These are phyloP conservation scores for Chytriomyces confervae DNA, from an alignment of 192 early-diverging fungal species.

Conservation along the genomic window DNA sequence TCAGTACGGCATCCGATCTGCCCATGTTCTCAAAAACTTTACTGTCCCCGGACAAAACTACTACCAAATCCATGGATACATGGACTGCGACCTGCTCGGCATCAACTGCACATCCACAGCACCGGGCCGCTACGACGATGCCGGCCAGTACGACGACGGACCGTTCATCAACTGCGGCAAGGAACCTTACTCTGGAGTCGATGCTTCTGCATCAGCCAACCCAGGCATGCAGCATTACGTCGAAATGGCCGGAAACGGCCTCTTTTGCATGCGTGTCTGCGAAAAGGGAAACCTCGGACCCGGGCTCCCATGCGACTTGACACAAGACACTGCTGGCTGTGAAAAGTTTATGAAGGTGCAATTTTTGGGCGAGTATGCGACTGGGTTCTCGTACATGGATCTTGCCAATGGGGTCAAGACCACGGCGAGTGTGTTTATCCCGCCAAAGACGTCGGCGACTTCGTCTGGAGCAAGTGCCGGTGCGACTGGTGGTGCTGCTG, in stretches of 20 bases:
- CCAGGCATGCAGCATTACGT: slow-evolving; percentile 31
- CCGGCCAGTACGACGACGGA: slow-evolving; percentile 39
- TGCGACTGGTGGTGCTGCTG: neutral
- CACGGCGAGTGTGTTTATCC: neutral
- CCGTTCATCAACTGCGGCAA: slow-evolving; percentile 41
- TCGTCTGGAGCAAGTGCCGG: neutral
- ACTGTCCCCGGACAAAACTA: slow-evolving; percentile 19
- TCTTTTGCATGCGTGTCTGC: slow-evolving; percentile 47
- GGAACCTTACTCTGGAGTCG: slow-evolving; percentile 46
- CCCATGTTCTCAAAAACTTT: slow-evolving; percentile 34
- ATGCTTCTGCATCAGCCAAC: slow-evolving; percentile 2
- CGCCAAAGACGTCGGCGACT: slow-evolving; percentile 4
- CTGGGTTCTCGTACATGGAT: slow-evolving; percentile 18
- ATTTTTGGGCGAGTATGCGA: neutral
- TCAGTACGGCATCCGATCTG: slow-evolving; percentile 28
- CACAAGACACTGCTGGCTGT: slow-evolving; percentile 21
- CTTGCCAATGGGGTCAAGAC: neutral
- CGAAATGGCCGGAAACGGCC: slow-evolving; percentile 42
- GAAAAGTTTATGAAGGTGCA: slow-evolving; percentile 5
- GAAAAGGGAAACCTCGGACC: neutral
- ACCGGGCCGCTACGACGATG: slow-evolving; percentile 33
- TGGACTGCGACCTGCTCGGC: slow-evolving; percentile 37
- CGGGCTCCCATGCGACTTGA: neutral
- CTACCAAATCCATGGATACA: slow-evolving; percentile 34
- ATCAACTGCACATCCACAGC: slow-evolving; percentile 36